Evolutionary conservation across 768 basidiomycete genomes (phyloP).

Genomic region (Mycena floridula): DNA sequence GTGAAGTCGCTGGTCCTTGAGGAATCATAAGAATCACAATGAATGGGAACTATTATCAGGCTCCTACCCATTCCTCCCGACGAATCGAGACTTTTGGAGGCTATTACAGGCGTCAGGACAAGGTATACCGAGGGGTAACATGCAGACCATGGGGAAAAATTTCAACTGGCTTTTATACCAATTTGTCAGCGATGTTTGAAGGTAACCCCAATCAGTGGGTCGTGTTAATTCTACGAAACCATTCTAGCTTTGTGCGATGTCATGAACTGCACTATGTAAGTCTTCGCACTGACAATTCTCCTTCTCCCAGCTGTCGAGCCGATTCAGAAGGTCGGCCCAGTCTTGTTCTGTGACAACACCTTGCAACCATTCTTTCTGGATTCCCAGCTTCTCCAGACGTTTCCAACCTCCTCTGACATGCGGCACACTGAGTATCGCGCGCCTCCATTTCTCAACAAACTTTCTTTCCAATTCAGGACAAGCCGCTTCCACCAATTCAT

Average conservation of each 20-base stretch:
- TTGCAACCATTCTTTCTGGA: constrained; percentile 35
- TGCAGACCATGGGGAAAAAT: no score
- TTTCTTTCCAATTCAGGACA: constrained; percentile 35
- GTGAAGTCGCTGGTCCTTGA: constrained; percentile 68
- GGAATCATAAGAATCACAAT: no score
- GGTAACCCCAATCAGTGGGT: not conserved
- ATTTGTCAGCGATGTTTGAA: no score
- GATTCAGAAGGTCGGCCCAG: constrained; percentile 43
- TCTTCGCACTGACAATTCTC: constrained; percentile 11
- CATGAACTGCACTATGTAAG: no score
- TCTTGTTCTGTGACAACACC: constrained; percentile 45
- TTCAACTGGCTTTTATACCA: no score
- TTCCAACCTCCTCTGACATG: constrained; percentile 38
- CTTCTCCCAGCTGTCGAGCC: no score
- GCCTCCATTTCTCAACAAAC: constrained; percentile 47
- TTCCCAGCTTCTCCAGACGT: constrained; percentile 35
- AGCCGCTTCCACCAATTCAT: constrained; percentile 28
- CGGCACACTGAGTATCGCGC: constrained; percentile 24
- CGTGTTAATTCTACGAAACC: no score
- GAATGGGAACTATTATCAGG: no score
- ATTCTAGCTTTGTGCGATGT: no score
- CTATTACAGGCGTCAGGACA: no score
- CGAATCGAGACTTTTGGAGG: constrained; percentile 56
- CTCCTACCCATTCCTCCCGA: constrained; percentile 91
- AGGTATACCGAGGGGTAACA: no score